Base-by-base conservation (phyloP, 495 filamentous ascomycete genomes). In the Neurospora sp. region DNA sequence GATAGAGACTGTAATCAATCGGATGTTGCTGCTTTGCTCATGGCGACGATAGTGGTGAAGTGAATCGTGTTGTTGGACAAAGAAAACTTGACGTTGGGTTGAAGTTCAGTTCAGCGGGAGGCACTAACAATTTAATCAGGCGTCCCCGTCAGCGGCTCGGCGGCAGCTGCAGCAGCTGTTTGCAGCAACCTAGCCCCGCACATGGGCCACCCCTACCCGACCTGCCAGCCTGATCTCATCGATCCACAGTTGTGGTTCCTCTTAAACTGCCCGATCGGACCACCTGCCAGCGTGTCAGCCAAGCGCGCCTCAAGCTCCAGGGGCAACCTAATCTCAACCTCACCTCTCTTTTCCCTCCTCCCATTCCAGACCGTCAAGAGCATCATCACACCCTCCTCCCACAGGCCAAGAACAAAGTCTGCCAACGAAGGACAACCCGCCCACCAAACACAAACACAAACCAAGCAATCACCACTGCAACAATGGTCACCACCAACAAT, bases 401-500 rank as follows among this genome's bases (percentile, higher is more conserved):
- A 62, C 54, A 23, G 16, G 35, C 5, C 41, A 59, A 70, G 40
- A 35, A 3, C 42, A 42, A 75, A 39, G 11, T 38, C 20, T 11
- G 16, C 16, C 35, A 46, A 40, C 9, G 44, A 39, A 27, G 10
- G 16, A 41, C 12, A 70, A 27, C 6, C 12, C 11, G 1, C 10
- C 44, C 70, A 48, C 46, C 69, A n/a, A 23, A 40, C 38, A 31
- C 8, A 39, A 73, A 42, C 27, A 69, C 4, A 10, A 42, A 12
- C 0, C 18, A 44, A 59, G 20, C 39, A 70, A 35, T 2, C 69
- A 23, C 69, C 41, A 48, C 4, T 10, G 27, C 14, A 66, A 71
- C 44, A 69, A 71, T 72, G 40, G n/a, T 62, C 37, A 39, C 27
- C 41, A 48, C 69, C 41, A 70, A 9, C 48, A 72, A 77, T 78